Conservation (phyloP, 371 early-diverging fungal genomes). For the Syncephalastrum monosporum region DNA sequence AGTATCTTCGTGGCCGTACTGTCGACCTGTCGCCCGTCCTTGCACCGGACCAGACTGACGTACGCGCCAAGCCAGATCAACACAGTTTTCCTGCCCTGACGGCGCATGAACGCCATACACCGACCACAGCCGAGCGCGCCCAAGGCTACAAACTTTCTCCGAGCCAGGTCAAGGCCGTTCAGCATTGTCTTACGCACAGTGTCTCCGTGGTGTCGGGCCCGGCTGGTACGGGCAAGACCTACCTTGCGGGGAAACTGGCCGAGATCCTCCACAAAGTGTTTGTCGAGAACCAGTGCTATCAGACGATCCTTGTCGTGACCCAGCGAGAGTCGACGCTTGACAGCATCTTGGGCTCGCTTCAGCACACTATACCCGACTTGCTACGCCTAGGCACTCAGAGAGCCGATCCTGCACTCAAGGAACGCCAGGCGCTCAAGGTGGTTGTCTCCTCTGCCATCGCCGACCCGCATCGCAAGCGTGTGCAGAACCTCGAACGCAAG, state of each 20-base stretch:
- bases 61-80: constrained; percentile 12
- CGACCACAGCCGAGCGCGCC: too few relatives aligned
- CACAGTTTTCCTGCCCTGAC: not conserved
- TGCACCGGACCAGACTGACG: constrained; percentile 2
- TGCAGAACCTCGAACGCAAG: constrained; percentile 20
- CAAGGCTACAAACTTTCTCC: constrained; percentile 19
- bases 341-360: constrained; percentile 17
- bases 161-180: constrained; percentile 32
- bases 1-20: constrained; percentile 22
- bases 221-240: constrained; percentile 45
- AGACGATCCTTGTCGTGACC: constrained; percentile 34
- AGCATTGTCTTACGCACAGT: constrained; percentile 33
- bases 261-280: constrained; percentile 28
- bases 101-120: too few relatives aligned
- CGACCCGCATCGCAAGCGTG: constrained; percentile 24
- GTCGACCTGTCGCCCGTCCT: constrained; percentile 35
- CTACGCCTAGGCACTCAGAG: constrained; percentile 28
- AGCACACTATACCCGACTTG: constrained; percentile 19
- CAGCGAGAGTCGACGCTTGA: constrained; percentile 27
- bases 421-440: constrained; percentile 18
- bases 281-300: constrained; percentile 23
- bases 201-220: constrained; percentile 36
- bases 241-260: constrained; percentile 31
- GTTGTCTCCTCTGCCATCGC: constrained; percentile 4
- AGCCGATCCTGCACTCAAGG: constrained; percentile 6